Evolutionary conservation across 2,329 filamentous ascomycete genomes (phyloP), one percentile per base, ranked within the genome.

Genomic region (Venturia pyrina): DNA sequence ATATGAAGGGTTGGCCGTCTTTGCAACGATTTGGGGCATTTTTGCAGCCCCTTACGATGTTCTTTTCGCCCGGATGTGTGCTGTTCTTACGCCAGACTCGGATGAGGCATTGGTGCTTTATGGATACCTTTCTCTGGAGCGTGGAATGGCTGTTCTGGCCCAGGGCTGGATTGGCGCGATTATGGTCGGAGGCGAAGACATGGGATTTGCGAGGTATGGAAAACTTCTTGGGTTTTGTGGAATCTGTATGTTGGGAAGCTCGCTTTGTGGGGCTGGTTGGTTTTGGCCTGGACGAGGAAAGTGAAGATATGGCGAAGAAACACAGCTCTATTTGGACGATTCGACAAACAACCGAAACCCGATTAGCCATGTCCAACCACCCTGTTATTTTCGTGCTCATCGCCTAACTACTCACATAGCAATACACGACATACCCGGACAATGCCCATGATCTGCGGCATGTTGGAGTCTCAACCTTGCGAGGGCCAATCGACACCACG

Each of bases 21-120:
- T 66, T 43, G 34, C 43, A 13, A 24, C 57, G 4, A 5, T 66
- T 4, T 66, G 32, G 61, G 65, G 65, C 40, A 21, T 64, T 32
- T 57, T 66, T 24, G 65, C 53, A 15, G 65, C 32, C 8, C 61
- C 61, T 15, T 66, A 64, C 43, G 50, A 28, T 19, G 65, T 61
- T 11, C 41, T 66, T 3, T 66, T 46, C 15, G 34, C 60, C 10
- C 19, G 65, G 48, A 43, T 63, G 43, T 34, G 43, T 43, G 48
- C 43, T 21, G 60, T 53, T 11, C 17, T 63, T 10, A 66, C 32
- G n/a, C 3, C 28, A 15, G 60, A 66, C 13, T 1, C 60, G 3
- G 41, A 62, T 19, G 46, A 41, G 48, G 50, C 43, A 10, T 59
- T 66, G 13, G 32, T 34, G 32, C 19, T 61, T 11, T 66, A 62